Percentiles rank a stretch among this genome's conserved stretches.
Conservation (phyloP, 805 yeast genomes). For the Metschnikowia henanensis region DNA sequence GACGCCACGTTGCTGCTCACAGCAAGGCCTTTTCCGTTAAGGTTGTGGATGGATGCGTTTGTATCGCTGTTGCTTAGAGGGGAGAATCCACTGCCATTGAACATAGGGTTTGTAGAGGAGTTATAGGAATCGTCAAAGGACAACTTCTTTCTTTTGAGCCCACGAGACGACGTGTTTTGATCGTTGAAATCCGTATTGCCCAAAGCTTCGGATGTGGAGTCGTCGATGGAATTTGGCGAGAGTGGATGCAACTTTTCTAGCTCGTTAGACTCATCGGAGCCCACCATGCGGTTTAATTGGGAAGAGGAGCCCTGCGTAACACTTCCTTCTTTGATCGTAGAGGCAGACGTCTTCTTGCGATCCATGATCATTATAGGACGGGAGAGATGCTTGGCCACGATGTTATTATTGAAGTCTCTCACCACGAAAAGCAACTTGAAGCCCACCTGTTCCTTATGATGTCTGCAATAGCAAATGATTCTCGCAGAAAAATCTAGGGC, state of each 20-base stretch:
- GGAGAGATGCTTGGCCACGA: constrained; percentile 72
- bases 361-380: constrained; percentile 90
- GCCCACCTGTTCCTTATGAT: constrained; percentile 87
- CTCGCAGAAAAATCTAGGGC: constrained; percentile 60
- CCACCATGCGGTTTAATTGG: neutral
- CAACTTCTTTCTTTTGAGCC: constrained; percentile 48
- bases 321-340: constrained; percentile 16
- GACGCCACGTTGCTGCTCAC: constrained; percentile 1
- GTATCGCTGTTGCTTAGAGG: constrained; percentile 49
- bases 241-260: constrained; percentile 35
- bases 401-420: constrained; percentile 56
- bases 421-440: constrained; percentile 71
- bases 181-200: constrained; percentile 36
- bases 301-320: constrained; percentile 3
- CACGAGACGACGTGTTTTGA: constrained; percentile 24
- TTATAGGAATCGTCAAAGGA: constrained; percentile 46
- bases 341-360: constrained; percentile 66
- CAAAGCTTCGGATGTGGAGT: constrained; percentile 54
- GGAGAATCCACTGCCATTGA: constrained; percentile 42
- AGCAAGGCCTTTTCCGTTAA: constrained; percentile 8
- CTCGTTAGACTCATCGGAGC: constrained; percentile 7
- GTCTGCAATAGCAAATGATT: constrained; percentile 94
- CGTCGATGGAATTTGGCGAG: constrained; percentile 66
- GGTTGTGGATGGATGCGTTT: constrained; percentile 29
- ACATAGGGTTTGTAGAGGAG: constrained; percentile 37